Evolutionary conservation across 2,329 filamentous ascomycete genomes (phyloP), one percentile per base, ranked within the genome.

Genomic region (Karstenula rhodostoma): DNA sequence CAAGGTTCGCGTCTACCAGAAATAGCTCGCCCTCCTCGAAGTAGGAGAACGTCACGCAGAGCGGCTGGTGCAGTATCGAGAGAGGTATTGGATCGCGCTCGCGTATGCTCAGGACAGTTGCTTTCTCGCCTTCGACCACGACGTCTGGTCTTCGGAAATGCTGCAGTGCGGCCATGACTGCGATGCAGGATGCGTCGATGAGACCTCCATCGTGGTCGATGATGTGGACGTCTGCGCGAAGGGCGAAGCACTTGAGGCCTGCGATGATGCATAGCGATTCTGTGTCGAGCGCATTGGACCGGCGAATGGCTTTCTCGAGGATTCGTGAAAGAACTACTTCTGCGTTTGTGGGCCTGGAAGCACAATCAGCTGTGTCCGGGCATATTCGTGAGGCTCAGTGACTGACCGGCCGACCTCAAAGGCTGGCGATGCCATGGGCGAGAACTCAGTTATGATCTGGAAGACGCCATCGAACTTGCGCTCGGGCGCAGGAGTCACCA

Each of bases 391-490:
- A 19, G 4, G n/a, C 9, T 1, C 37, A 32, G 9, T 22, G 35
- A 54, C 82, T 60, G 84, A 89, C 86, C 88, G 87, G 77, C 91
- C 92, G 68, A 91, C 87, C 78, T 97, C 94, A 79, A 96, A 96
- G 35, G 91, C 89, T 15, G 95, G 93, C 49, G 93, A 93, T 29
- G 92, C 90, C 89, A 98, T 96, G 51, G 94, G 93, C 64, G 91
- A 93, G 71, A 99, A 87, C 77, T 98, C 95, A 57, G 94, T 91
- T 56, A 89, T 86, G 75, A 98, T 97, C 69, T 89, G 93, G 83
- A 98, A 98, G 78, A 96, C 87, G 77, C 95, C 95, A 77, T 98
- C 95, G 75, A 97, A 97, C 61, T 94, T 94, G 65, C 94, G 90
- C 80, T 98, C 94, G 56, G 90, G 80, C 74, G 90, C 92, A 46